These are phyloP conservation scores for Testicularia cyperi DNA, from an alignment of 1,284 basidiomycete genomes.

Conservation along the genomic window DNA sequence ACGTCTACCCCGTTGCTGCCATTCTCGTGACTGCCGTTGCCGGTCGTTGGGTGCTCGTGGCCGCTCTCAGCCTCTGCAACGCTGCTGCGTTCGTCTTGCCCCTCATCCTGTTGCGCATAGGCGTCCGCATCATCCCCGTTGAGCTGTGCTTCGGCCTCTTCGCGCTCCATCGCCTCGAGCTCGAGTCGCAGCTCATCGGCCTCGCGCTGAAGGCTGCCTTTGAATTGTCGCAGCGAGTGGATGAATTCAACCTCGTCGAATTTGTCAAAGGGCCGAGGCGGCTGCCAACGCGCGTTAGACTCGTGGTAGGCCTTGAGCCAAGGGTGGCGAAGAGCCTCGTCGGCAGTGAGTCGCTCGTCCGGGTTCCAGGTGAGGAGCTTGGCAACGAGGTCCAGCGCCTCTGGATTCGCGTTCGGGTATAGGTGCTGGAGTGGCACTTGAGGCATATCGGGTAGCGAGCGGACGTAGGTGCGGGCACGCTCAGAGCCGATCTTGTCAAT, in stretches of 20 bases:
- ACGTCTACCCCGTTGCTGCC: too few relatives aligned
- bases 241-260: conserved; percentile 57
- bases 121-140: neutral
- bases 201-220: conserved; percentile 48
- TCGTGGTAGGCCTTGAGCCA: conserved; percentile 57
- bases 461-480: conserved; percentile 50
- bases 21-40: too few relatives aligned
- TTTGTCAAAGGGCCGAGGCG: conserved; percentile 44
- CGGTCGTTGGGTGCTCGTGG: neutral
- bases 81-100: conserved; percentile 3
- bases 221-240: conserved; percentile 49
- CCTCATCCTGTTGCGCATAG: neutral
- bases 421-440: conserved; percentile 40
- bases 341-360: conserved; percentile 51
- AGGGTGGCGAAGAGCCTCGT: conserved; percentile 53
- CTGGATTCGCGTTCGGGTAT: conserved; percentile 45
- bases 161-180: conserved; percentile 37
- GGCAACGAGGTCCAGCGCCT: conserved; percentile 51
- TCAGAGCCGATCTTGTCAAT: conserved; percentile 54
- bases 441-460: conserved; percentile 47
- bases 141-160: conserved; percentile 29
- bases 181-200: conserved; percentile 49
- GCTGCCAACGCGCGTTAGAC: conserved; percentile 43
- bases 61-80: neutral
- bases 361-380: conserved; percentile 57